phyloP scores from a whole-genome alignment of 805 yeast genomes.

The Clavispora carvajalis region DNA sequence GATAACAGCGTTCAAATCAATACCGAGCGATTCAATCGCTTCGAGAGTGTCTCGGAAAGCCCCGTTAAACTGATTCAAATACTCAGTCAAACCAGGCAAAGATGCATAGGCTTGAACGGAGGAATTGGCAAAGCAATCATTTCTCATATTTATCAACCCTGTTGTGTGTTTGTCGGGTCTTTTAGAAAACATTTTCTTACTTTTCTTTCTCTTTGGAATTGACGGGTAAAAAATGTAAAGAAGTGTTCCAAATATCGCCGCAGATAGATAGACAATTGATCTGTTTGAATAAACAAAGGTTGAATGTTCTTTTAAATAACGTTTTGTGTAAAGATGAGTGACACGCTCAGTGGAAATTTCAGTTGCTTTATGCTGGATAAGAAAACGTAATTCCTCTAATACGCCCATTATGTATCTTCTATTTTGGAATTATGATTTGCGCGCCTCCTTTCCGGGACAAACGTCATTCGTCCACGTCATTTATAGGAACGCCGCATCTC shows the following conservation, averaged over 20 bases:
- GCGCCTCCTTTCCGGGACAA: not conserved
- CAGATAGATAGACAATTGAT: not conserved
- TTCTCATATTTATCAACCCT: slow-evolving; percentile 74
- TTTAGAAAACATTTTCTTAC: slow-evolving; percentile 35
- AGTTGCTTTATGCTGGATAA: not conserved
- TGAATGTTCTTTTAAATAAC: not conserved
- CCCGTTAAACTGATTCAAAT: slow-evolving; percentile 42
- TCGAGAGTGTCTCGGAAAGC: slow-evolving; percentile 20
- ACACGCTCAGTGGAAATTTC: not conserved
- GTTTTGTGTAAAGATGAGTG: not conserved
- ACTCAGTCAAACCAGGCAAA: slow-evolving; percentile 52
- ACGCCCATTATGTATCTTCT: not conserved
- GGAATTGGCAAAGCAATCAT: slow-evolving; percentile 91
- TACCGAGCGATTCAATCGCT: slow-evolving; percentile 9
- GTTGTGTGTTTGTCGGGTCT: slow-evolving; percentile 74
- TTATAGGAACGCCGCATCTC: not conserved
- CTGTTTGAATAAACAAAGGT: not conserved
- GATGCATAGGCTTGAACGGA: slow-evolving; percentile 75
- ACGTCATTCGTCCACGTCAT: not conserved
- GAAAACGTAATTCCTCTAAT: not conserved
- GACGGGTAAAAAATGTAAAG: slow-evolving; percentile 1
- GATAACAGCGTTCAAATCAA: slow-evolving; percentile 11
- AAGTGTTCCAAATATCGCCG: not conserved
- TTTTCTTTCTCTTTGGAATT: not conserved
- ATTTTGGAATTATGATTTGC: not conserved